Conservation (phyloP, 2,329 filamentous ascomycete species). For the Trichothecium sympodiale region DNA sequence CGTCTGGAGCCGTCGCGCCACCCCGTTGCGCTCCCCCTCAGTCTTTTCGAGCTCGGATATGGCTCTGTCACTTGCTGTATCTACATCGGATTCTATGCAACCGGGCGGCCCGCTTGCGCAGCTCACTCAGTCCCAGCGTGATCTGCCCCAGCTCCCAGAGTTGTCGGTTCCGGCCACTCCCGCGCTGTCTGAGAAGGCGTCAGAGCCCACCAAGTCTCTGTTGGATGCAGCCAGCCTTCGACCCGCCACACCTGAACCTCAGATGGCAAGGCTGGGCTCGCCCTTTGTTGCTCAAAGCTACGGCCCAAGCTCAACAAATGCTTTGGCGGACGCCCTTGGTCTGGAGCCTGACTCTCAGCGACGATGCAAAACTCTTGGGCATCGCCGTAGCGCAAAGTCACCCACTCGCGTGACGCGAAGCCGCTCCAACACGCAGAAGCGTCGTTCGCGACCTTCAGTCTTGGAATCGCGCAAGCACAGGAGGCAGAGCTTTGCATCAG, state of each 20-base stretch:
- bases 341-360: conserved; percentile 20
- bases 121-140: conserved; percentile 34
- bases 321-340: conserved; percentile 27
- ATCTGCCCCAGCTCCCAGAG: conserved; percentile 1
- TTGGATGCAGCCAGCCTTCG: no score
- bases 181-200: no score
- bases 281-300: conserved; percentile 49
- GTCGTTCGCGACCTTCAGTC: conserved; percentile 34
- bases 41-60: conserved; percentile 52
- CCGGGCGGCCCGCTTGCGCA: conserved; percentile 49
- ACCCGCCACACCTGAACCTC: not conserved
- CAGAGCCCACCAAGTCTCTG: no score
- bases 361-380: conserved; percentile 38
- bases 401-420: conserved; percentile 39
- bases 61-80: conserved; percentile 49
- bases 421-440: conserved; percentile 43
- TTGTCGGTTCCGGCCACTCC: no score
- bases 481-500: conserved; percentile 42
- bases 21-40: conserved; percentile 31
- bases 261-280: conserved; percentile 32
- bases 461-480: conserved; percentile 36
- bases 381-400: conserved; percentile 39
- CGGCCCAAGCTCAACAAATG: conserved; percentile 47
- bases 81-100: conserved; percentile 56
- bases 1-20: conserved; percentile 36